Percentiles rank a stretch among this genome's conserved stretches.
phyloP scores from a whole-genome alignment of 2,329 filamentous ascomycete genomes.

The Alternaria viburni region DNA sequence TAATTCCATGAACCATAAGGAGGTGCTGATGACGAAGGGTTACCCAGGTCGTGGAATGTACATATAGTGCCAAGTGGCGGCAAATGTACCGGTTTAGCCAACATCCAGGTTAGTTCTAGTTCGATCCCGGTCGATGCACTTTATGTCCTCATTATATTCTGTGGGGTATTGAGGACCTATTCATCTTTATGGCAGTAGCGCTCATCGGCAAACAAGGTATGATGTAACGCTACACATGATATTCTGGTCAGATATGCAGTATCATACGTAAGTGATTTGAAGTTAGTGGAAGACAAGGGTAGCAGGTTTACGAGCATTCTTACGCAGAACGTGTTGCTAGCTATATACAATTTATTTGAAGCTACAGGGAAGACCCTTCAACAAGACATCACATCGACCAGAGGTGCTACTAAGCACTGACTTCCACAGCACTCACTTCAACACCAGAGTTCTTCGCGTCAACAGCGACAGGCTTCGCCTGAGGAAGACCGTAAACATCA shows the following conservation, averaged over 20 bases:
- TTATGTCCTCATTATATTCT: not conserved
- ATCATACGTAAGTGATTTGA: not conserved
- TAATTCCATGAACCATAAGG: too few species aligned
- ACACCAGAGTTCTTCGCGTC: not conserved
- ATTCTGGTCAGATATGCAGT: not conserved
- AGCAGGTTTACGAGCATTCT: not conserved
- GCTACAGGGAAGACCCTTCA: not conserved
- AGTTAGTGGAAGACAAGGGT: not conserved
- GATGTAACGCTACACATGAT: not conserved
- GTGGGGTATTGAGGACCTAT: not conserved
- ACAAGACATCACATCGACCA: not conserved
- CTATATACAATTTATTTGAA: not conserved
- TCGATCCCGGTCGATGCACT: not conserved
- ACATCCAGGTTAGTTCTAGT: not conserved
- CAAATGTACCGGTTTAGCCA: not conserved
- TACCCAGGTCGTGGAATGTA: not conserved
- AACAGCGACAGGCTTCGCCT: not conserved
- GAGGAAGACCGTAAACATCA: constrained; percentile 2
- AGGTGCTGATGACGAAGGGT: not conserved
- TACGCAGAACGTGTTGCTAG: not conserved
- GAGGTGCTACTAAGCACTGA: constrained; percentile 1
- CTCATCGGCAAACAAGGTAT: not conserved
- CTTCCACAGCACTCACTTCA: constrained; percentile 6
- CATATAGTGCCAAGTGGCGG: not conserved
- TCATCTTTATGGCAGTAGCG: not conserved